Base-by-base conservation (phyloP, 176 grass and related monocot genomes). In the Raddia distichophylla region DNA sequence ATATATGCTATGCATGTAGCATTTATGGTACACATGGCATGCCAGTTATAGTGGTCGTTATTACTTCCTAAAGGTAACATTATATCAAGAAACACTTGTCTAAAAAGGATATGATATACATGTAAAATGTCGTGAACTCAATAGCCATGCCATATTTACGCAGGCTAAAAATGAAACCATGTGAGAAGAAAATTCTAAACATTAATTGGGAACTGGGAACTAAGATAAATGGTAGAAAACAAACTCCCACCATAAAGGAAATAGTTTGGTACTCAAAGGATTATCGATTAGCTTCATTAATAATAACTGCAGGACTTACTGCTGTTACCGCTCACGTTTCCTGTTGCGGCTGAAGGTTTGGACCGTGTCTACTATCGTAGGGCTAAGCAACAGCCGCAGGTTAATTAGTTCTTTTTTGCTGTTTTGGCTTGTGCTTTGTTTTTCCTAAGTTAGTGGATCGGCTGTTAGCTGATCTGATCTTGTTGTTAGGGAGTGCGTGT, bases 261-360 rank as follows among this genome's bases (percentile, higher is more conserved):
- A 57, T 58, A 56, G 17, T 51, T 76, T 1, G 27, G 46, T 43
- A n/a, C 66, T 16, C 18, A n/a, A 85, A 40, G 14, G 73, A 52
- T 67, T 4, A 45, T 85, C 2, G 33, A 54, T 35, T 66, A 77
- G 53, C 58, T 77, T 80, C 63, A 80, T 52, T 54, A 57, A 35
- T 89, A 43, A 82, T 83, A 51, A 48, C 44, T 27, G 22, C 63
- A 17, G 48, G 0, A 43, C 11, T 62, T 68, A 59, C 71, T 90
- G 58, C n/a, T 64, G 48, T 63, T 60, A 27, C 27, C 1, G 33
- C 71, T 84, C 45, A 69, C 65, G 17, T 57, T 63, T 59, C 67
- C 20, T 79, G 11, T n/a, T n/a, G n/a, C n/a, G n/a, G n/a, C n/a
- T n/a, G n/a, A n/a, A n/a, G n/a, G n/a, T n/a, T n/a, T n/a, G n/a